Evolutionary conservation across 2,329 filamentous ascomycete species (phyloP), one percentile per base, ranked within the genome.

Genomic region (Nemania diffusa): DNA sequence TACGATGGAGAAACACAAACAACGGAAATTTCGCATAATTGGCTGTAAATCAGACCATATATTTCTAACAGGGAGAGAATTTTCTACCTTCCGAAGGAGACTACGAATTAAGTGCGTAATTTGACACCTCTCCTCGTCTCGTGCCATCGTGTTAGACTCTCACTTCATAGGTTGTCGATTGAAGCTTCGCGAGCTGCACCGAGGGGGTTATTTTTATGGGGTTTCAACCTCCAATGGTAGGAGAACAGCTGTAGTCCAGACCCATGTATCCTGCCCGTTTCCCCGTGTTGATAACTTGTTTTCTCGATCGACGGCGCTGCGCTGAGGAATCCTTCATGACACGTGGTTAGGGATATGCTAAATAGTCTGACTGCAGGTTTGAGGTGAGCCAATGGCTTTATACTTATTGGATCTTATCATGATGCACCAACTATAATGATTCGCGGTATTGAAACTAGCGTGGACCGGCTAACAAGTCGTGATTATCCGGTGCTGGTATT

Each of bases 221-320:
- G 34, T 26, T 15, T 13, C 15, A n/a, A 24, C n/a, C 22, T 26
- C 64, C 64, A 67, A 62, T 66, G 9, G 40, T 44, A 57, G 26
- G 22, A 11, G 57, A 65, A 65, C 63, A 65, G 63, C 63, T 66
- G 64, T 66, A 42, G 50, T 29, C 24, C 57, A 40, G 63, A 57
- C 42, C 62, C 62, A 53, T 40, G n/a, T 15, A 17, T 46, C 55
- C 13, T 26, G 52, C 26, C 37, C 44, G 50, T 42, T 27, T 32
- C n/a, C n/a, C n/a, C 44, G 34, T 26, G 27, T 53, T 48, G 48
- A n/a, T 55, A 22, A 9, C 15, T 42, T 50, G 60, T 58, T 46
- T 40, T 22, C 15, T 60, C 37, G 15, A 4, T 24, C 22, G 29
- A n/a, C 34, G 24, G 9, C 7, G 22, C 26, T 29, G 26, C 7